Evolutionary conservation across 345 rosid genomes (phyloP), one percentile per base, ranked within the genome.

Genomic region (Passiflora organensis): DNA sequence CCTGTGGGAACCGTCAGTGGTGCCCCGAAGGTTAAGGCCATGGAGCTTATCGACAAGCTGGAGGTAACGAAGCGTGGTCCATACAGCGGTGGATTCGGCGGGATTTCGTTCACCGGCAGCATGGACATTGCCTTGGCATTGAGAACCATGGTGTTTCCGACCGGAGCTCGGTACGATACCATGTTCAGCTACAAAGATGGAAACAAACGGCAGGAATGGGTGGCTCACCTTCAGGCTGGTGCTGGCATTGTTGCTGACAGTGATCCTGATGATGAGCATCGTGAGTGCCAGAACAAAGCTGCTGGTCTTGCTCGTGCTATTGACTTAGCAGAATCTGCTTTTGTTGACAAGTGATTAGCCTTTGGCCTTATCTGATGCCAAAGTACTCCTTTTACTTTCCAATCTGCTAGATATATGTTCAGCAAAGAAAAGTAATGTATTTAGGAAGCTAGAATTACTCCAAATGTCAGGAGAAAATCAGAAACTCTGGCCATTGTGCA

Each of bases 1-100:
- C 95, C 99, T 0, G 95, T 88, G 9, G 96, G 99, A 68, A 91
- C 94, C 3, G 95, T 84, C 41, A 88, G 93, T 13, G 87, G 98
- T 24, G 95, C 93, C n/a, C 98, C 98, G 36, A 91, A 91, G 82
- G 85, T 80, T 24, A 88, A 76, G 68, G 95, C 95, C 15, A 91
- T 89, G 99, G 95, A 91, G 59, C 70, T 91, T 24, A 82, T 88
- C 5, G 95, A 91, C 43, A 46, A 73, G 69, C 38, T 84, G 21
- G 99, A 91, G 74, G 78, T 72, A n/a, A 73, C 77, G 0, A 70
- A 86, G 43, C 91, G 98, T 0, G 96, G 98, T 44, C 96, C 96
- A 1, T 91, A 84, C 62, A 84, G 95, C n/a, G 96, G 98, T 0
- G 96, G 98, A 17, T 78, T 91, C 1, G 95, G 95, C 2, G 83